Percentiles rank a stretch among this genome's conserved stretches.
phyloP scores from a whole-genome alignment of 2,329 filamentous ascomycete species.

The Colletotrichum falcatum region DNA sequence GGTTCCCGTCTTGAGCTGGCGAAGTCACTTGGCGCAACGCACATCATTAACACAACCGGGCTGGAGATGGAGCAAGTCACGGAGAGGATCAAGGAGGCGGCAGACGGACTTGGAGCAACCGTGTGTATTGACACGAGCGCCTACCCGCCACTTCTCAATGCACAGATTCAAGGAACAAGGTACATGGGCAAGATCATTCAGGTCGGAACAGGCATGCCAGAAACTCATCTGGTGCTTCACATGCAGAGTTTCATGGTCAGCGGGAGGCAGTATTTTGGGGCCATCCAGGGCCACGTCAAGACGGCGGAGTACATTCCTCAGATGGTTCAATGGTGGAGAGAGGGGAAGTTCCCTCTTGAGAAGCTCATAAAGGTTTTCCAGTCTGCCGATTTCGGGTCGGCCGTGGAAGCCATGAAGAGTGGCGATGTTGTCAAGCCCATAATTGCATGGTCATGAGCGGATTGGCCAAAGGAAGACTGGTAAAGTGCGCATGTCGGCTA shows the following conservation, averaged over 20 bases:
- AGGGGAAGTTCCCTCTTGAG: constrained; percentile 51
- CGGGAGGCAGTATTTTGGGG: constrained; percentile 62
- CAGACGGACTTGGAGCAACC: constrained; percentile 59
- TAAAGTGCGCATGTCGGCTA: neutral
- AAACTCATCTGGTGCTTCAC: constrained; percentile 55
- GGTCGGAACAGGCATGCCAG: constrained; percentile 60
- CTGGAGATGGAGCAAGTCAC: constrained; percentile 45
- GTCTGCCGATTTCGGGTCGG: constrained; percentile 47
- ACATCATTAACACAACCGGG: constrained; percentile 44
- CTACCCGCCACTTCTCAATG: constrained; percentile 52
- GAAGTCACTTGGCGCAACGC: constrained; percentile 50
- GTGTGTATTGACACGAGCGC: constrained; percentile 65
- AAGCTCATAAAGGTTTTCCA: constrained; percentile 50
- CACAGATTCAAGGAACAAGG: constrained; percentile 55
- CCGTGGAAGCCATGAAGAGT: constrained; percentile 49
- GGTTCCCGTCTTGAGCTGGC: constrained; percentile 44
- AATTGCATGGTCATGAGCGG: constrained; percentile 35
- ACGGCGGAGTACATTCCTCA: constrained; percentile 55
- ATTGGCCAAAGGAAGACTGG: neutral
- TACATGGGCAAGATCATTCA: constrained; percentile 62
- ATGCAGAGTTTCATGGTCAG: constrained; percentile 59
- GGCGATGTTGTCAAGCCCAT: constrained; percentile 38
- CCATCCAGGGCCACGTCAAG: constrained; percentile 46
- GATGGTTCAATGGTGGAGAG: constrained; percentile 49
- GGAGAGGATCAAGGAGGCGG: constrained; percentile 50